A percentile compares a stretch with the other conserved stretches of the same genome.
Evolutionary conservation across 2,329 filamentous ascomycete species (phyloP).

Genomic region (Diaporthe sp.): DNA sequence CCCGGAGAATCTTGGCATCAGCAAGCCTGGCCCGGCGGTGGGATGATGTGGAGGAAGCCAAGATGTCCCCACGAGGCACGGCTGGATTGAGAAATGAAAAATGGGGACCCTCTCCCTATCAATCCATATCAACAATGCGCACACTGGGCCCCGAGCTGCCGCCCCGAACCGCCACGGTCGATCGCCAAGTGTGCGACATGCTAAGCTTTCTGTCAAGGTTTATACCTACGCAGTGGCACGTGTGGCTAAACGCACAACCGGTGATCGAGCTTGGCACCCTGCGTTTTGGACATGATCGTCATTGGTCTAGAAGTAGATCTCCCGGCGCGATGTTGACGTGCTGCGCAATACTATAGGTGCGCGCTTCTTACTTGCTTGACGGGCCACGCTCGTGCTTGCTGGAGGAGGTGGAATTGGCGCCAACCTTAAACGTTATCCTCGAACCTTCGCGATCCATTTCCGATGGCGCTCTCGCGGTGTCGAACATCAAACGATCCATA

Average conservation of each 20-base stretch:
- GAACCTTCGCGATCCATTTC: not conserved
- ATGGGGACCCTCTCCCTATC: constrained; percentile 12
- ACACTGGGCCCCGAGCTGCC: not conserved
- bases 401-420: not conserved
- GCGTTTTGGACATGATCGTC: not conserved
- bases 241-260: not conserved
- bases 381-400: not conserved
- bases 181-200: constrained; percentile 1
- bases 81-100: constrained; percentile 21
- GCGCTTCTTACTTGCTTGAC: not conserved
- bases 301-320: not conserved
- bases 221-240: not conserved
- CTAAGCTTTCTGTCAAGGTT: constrained; percentile 29
- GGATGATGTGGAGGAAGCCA: constrained; percentile 20
- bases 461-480: not conserved
- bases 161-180: constrained; percentile 21
- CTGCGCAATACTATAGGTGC: not conserved
- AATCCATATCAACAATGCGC: not conserved
- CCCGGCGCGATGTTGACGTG: not conserved
- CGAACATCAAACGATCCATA: not conserved
- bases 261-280: not conserved
- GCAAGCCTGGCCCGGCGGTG: not conserved
- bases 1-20: constrained; percentile 2
- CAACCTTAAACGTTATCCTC: not conserved
- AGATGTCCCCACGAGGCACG: constrained; percentile 1